Evolutionary conservation across 345 rosid species (phyloP).

Genomic region (Diplotaxis tenuifolia): DNA sequence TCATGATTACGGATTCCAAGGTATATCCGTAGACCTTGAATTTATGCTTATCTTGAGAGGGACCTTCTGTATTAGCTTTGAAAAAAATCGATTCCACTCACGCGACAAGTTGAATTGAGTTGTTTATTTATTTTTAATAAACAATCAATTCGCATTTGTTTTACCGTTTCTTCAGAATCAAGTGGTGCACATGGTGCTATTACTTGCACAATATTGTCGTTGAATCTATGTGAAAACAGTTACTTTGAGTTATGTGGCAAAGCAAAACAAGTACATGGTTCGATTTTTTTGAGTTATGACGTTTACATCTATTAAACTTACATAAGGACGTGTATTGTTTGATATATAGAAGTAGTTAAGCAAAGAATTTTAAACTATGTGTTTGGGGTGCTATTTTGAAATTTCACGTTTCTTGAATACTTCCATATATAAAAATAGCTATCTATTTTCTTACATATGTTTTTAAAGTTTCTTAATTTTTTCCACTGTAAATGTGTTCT

Average conservation of each 20-base stretch:
- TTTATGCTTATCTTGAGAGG: conserved; percentile 25
- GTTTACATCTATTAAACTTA: background rate
- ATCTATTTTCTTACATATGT: background rate
- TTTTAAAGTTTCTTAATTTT: background rate
- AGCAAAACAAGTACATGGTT: background rate
- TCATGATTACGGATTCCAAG: background rate
- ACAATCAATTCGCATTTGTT: background rate
- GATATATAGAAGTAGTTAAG: background rate
- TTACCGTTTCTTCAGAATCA: conserved; percentile 2
- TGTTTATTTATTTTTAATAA: background rate
- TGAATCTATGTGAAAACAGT: background rate
- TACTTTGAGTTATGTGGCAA: background rate
- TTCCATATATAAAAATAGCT: background rate
- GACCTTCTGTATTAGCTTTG: conserved; percentile 20
- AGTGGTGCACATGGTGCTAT: background rate
- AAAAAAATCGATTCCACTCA: conserved; percentile 12
- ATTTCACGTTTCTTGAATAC: background rate
- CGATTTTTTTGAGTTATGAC: background rate
- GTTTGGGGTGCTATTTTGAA: background rate
- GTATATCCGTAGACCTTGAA: conserved; percentile 19
- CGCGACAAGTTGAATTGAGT: conserved; percentile 12
- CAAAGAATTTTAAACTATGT: background rate
- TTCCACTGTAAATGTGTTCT: background rate
- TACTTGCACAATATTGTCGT: conserved; percentile 1
- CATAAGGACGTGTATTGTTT: background rate